Base-by-base conservation (phyloP, 257 asterid species). In the Lantana camara region DNA sequence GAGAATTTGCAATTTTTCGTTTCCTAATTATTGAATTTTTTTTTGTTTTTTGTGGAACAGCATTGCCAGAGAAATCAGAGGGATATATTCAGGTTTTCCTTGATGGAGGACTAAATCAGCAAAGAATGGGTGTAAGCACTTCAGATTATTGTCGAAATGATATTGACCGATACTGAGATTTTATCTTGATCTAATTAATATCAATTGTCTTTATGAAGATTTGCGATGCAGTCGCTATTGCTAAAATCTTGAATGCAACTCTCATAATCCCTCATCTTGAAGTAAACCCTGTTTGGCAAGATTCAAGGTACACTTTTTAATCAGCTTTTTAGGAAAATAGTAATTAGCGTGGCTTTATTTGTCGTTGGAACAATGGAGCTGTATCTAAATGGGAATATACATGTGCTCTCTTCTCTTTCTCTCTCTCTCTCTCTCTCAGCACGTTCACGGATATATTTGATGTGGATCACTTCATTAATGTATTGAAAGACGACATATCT, bases 221-320 rank as follows among this genome's bases (percentile, higher is more conserved):
- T 16, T 94, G 99, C 69, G 99, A 94, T 80, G 99, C 96, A 67
- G 99, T 88, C 67, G 99, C 96, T 20, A 91, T 94, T 63, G 99
- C 99, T 13, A 94, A 94, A 69, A 84, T 90, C 47, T 77, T 94
- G 74, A 94, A 94, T 72, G 99, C 99, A n/a, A 94, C 98, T 46
- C 98, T 94, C 52, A 76, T 86, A 69, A 88, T 94, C 71, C 99
- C 98, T 42, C 64, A 88, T 75, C 84, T 94, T 46, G 99, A 94
- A 90, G 87, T 91, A 32, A 90, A 94, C 78, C 85, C 97, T 15
- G 99, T 94, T 58, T 94, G 99, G 98, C 79, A 86, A 78, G 98
- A 94, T 82, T 90, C 98, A 42, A 94, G 98, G 98, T 94, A n/a
- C 50, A 14, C 49, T 4, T 41, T 38, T 64, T 51, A 4, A 50